Conservation (phyloP, 2,329 filamentous ascomycete species). For the Onygenales sp. region DNA sequence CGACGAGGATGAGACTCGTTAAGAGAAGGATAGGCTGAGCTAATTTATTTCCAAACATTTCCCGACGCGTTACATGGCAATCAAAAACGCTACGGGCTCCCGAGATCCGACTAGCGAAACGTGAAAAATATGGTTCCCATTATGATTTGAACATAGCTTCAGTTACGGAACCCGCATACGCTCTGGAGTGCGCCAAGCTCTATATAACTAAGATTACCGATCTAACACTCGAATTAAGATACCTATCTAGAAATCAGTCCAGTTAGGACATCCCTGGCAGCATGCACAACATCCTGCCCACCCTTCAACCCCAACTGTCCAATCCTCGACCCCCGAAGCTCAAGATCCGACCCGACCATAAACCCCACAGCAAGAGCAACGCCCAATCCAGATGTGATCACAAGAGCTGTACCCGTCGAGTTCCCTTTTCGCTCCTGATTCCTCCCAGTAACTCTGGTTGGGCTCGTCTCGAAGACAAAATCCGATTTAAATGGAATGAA, state of each 20-base stretch:
- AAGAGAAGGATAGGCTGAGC: neutral
- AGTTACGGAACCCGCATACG: too few relatives aligned
- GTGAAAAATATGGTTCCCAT: too few relatives aligned
- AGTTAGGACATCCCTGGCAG: neutral
- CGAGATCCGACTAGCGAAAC: too few relatives aligned
- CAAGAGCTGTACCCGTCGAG: neutral
- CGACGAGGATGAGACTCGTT: constrained; percentile 2
- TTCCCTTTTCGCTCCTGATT: constrained; percentile 1
- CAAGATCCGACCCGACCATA: neutral
- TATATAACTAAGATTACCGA: too few relatives aligned
- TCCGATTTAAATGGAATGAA: constrained; percentile 32
- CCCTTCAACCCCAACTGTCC: constrained; percentile 1
- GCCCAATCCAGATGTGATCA: constrained; percentile 2
- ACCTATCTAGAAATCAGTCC: neutral
- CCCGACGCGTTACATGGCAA: too few relatives aligned
- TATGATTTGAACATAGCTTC: too few relatives aligned
- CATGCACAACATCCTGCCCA: neutral
- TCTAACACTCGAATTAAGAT: too few relatives aligned
- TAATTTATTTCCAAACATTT: too few relatives aligned
- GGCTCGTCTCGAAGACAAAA: constrained; percentile 22
- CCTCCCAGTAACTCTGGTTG: neutral
- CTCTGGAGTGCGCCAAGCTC: too few relatives aligned
- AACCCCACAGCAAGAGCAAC: constrained; percentile 3
- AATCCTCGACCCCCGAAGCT: neutral
- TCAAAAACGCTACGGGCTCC: too few relatives aligned